Base-by-base conservation (phyloP, 225 moss, liverwort and hornwort genomes). In the Bryoerythrophyllum caledonicum region DNA sequence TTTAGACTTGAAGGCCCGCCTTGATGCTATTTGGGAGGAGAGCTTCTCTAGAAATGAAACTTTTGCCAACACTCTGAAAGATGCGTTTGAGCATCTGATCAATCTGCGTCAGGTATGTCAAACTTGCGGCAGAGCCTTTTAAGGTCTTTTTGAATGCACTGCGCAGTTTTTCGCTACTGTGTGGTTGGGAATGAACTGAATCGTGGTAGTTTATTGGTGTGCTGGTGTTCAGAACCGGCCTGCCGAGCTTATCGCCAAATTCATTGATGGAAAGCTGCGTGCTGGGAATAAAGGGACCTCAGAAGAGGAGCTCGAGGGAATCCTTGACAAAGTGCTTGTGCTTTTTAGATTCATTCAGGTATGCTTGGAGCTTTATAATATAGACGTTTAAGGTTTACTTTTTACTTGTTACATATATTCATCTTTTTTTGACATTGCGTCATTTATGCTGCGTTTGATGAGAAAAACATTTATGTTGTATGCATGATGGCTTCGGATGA, bases 321-420 rank as follows among this genome's bases (percentile, higher is more conserved):
- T 87, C 60, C 85, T 95, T 71, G 95, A 95, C 84, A 95, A 95
- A 93, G 95, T 95, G 61, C 84, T 95, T 70, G 95, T 95, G 79
- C 93, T 95, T 63, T 95, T 95, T 81, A 91, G 95, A 82, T 95
- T 93, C 70, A 95, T 95, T 75, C 95, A 95, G 91, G 95, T 93
- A 77, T 19, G 30, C 28, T 26, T 57, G 26, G 38, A 72, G 49
- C 20, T 54, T 63, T 4, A 60, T 7, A 19, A 14, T 40, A 20
- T 20, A 38, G 12, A 2, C 41, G 8, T 61, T 68, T n/a, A 20
- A 2, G 7, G 14, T 69, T 57, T 54, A 13, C 35, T 38, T 38
- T 75, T 12, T 32, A 32, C n/a, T 59, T 58, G 19, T 48, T 61
- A 15, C 15, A 0, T n/a, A 16, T 38, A 17, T 53, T 2, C 60